Evolutionary conservation across 2,329 filamentous ascomycete genomes (phyloP).

Genomic region (Cercospora sp.): DNA sequence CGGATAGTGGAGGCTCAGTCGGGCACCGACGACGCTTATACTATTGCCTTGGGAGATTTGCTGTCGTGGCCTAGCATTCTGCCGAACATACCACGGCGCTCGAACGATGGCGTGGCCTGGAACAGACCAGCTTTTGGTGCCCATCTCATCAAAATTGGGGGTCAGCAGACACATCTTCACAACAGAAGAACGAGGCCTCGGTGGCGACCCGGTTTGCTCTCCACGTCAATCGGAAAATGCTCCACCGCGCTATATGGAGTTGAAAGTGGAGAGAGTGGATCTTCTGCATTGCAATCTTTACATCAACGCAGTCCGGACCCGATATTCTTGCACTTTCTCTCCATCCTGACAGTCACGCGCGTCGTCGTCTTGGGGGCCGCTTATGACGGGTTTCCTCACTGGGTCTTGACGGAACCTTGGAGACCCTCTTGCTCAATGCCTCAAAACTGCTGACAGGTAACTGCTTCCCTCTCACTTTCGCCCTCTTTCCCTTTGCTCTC

Average conservation of each 20-base stretch:
- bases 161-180: not conserved
- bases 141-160: not conserved
- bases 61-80: not conserved
- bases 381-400: conserved; percentile 24
- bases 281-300: conserved; percentile 22
- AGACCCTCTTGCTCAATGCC: conserved; percentile 1
- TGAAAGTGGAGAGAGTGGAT: conserved; percentile 23
- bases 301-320: conserved; percentile 23
- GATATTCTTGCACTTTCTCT: conserved; percentile 22
- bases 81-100: conserved; percentile 10
- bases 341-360: conserved; percentile 22
- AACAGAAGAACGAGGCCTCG: not conserved
- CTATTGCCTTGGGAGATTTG: not conserved
- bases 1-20: conserved; percentile 15
- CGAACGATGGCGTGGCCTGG: not conserved
- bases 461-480: not conserved
- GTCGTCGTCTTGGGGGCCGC: conserved; percentile 6
- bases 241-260: conserved; percentile 9
- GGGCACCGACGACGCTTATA: conserved; percentile 12
- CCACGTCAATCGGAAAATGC: not conserved
- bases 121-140: not conserved
- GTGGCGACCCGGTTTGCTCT: conserved; percentile 9
- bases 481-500: not conserved
- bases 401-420: conserved; percentile 10
- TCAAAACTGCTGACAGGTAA: not conserved